These are phyloP conservation scores for Scytalidium lignicola DNA, from an alignment of 2,329 filamentous ascomycete species.

Conservation along the genomic window DNA sequence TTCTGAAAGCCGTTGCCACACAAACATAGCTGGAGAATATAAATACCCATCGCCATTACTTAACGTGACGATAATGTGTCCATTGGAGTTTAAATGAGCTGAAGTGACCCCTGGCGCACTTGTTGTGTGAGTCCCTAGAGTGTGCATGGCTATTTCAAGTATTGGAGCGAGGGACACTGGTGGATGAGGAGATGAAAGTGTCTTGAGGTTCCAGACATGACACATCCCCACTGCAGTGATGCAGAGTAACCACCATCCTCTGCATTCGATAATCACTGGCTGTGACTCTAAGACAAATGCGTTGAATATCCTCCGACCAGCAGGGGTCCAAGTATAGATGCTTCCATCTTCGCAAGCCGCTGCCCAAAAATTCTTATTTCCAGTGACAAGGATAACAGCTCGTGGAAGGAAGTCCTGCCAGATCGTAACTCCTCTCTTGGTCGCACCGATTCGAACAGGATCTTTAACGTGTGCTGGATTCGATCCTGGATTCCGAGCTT, in stretches of 20 bases:
- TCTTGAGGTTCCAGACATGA: conserved; percentile 89
- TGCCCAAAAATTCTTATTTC: conserved; percentile 86
- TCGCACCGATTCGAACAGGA: conserved; percentile 77
- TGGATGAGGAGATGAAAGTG: conserved; percentile 77
- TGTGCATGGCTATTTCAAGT: conserved; percentile 77
- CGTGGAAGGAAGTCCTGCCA: conserved; percentile 94
- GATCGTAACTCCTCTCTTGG: conserved; percentile 71
- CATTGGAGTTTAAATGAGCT: conserved; percentile 83
- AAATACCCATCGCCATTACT: conserved; percentile 93
- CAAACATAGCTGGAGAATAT: conserved; percentile 79
- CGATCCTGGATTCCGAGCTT: conserved; percentile 75
- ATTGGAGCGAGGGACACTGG: conserved; percentile 85
- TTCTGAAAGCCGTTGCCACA: conserved; percentile 94
- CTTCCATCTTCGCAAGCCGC: conserved; percentile 91
- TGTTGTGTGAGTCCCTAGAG: conserved; percentile 70
- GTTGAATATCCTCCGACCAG: conserved; percentile 79
- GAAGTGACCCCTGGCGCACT: conserved; percentile 81
- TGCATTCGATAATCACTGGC: conserved; percentile 87
- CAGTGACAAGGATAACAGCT: conserved; percentile 83
- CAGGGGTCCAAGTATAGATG: conserved; percentile 86
- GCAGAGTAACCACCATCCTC: conserved; percentile 83
- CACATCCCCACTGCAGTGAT: conserved; percentile 85
- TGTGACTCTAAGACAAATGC: conserved; percentile 85
- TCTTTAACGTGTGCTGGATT: conserved; percentile 62
- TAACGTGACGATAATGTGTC: conserved; percentile 81